phyloP scores from a whole-genome alignment of 2,329 filamentous ascomycete species.

The Thielaviopsis ethacetica region DNA sequence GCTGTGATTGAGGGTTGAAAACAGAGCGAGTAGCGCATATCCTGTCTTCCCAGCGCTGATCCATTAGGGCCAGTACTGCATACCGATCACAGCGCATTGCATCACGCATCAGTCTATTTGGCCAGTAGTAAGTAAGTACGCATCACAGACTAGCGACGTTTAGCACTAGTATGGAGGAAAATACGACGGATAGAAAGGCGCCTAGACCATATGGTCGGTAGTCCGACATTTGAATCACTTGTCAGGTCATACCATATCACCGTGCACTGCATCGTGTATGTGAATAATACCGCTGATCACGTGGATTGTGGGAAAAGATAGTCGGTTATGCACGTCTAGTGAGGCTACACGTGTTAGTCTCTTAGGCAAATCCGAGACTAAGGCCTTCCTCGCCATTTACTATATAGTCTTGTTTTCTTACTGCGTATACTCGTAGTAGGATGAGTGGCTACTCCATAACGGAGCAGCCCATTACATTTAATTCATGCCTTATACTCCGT shows the following conservation, averaged over 20 bases:
- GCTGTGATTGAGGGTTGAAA: not conserved
- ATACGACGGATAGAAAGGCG: not conserved
- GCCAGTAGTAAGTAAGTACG: not conserved
- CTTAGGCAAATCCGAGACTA: not conserved
- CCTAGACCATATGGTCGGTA: not conserved
- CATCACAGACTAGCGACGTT: not conserved
- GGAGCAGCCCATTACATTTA: not conserved
- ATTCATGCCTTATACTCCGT: not conserved
- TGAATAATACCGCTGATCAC: not conserved
- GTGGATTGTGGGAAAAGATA: not conserved
- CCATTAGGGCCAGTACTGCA: not conserved
- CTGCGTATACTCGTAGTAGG: no score
- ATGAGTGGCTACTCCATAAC: no score
- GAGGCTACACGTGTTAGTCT: not conserved
- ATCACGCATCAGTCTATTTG: not conserved
- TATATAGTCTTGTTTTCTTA: no score
- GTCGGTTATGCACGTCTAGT: not conserved
- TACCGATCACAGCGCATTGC: not conserved
- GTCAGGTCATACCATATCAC: not conserved
- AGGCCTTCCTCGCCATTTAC: not conserved
- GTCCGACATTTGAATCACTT: not conserved
- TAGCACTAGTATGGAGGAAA: not conserved
- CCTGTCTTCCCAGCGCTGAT: not conserved
- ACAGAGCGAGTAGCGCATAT: not conserved
- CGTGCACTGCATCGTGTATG: not conserved